phyloP scores from a whole-genome alignment of 2,329 filamentous ascomycete species.

The Pseudogymnoascus sp. region DNA sequence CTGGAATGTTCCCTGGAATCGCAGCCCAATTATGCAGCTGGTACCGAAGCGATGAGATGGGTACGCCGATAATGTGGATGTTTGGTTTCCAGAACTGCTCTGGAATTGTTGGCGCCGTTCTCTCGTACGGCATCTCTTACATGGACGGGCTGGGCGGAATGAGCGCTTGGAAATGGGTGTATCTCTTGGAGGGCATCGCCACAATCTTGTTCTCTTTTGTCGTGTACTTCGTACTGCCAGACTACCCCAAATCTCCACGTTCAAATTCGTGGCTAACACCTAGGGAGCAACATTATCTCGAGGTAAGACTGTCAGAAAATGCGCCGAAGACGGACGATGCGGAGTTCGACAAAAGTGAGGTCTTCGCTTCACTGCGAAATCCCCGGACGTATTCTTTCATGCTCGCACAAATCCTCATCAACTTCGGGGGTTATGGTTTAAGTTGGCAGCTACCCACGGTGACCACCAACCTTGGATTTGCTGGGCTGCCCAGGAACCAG shows the following conservation, averaged over 20 bases:
- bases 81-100: constrained; percentile 33
- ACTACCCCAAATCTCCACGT: constrained; percentile 36
- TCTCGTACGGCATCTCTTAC: constrained; percentile 43
- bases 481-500: constrained; percentile 35
- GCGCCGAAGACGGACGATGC: constrained; percentile 33
- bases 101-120: constrained; percentile 33
- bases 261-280: constrained; percentile 31
- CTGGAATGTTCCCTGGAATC: constrained; percentile 36
- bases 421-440: constrained; percentile 35
- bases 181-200: constrained; percentile 36
- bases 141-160: constrained; percentile 37
- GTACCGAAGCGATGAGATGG: constrained; percentile 40
- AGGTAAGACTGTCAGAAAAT: constrained; percentile 32
- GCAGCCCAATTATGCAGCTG: constrained; percentile 37
- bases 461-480: constrained; percentile 36
- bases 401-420: constrained; percentile 31
- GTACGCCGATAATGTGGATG: constrained; percentile 35
- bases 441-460: constrained; percentile 37
- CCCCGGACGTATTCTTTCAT: constrained; percentile 32
- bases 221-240: constrained; percentile 34
- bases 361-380: constrained; percentile 30
- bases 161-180: constrained; percentile 51
- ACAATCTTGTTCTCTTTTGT: constrained; percentile 34
- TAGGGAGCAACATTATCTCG: constrained; percentile 34
- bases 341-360: constrained; percentile 30